Evolutionary conservation across 2,329 filamentous ascomycete species (phyloP).

Genomic region (Erysiphe pulchra): DNA sequence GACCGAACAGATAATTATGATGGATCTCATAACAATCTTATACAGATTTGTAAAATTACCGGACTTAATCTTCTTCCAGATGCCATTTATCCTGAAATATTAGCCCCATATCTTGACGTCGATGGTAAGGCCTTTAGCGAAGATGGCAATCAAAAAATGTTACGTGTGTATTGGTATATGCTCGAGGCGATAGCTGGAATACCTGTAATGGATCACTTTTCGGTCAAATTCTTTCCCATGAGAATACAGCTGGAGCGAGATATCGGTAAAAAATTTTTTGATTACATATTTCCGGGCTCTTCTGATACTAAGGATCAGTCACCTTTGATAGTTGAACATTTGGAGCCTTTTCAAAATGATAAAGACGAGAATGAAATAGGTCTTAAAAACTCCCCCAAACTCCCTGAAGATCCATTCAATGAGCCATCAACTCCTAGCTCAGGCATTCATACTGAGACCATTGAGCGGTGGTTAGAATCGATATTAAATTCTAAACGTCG

Average conservation of each 20-base stretch:
- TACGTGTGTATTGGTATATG: slow-evolving; percentile 94
- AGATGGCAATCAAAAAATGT: slow-evolving; percentile 50
- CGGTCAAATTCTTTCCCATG: slow-evolving; percentile 78
- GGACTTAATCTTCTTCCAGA: slow-evolving; percentile 77
- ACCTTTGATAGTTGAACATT: slow-evolving; percentile 30
- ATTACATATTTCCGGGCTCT: slow-evolving; percentile 87
- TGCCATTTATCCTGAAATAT: slow-evolving; percentile 87
- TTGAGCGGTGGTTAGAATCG: slow-evolving; percentile 62
- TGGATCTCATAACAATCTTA: slow-evolving; percentile 79
- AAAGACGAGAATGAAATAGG: slow-evolving; percentile 5
- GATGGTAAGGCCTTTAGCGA: slow-evolving; percentile 26
- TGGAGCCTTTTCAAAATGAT: slow-evolving; percentile 16
- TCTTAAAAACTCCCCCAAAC: slow-evolving; percentile 8
- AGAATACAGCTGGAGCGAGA: slow-evolving; percentile 86
- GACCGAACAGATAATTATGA: slow-evolving; percentile 93
- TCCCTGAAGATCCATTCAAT: slow-evolving; percentile 8
- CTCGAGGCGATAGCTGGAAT: slow-evolving; percentile 94
- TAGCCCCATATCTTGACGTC: slow-evolving; percentile 62
- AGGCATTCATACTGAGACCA: slow-evolving; percentile 39
- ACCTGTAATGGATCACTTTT: slow-evolving; percentile 88
- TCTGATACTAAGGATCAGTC: slow-evolving; percentile 29
- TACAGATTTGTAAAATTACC: slow-evolving; percentile 68
- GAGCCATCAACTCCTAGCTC: slow-evolving; percentile 23
- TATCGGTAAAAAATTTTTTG: slow-evolving; percentile 75
- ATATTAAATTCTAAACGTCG: slow-evolving; percentile 37